phyloP scores from a whole-genome alignment of 495 filamentous ascomycete species.

The Amniculicola lignicola region DNA sequence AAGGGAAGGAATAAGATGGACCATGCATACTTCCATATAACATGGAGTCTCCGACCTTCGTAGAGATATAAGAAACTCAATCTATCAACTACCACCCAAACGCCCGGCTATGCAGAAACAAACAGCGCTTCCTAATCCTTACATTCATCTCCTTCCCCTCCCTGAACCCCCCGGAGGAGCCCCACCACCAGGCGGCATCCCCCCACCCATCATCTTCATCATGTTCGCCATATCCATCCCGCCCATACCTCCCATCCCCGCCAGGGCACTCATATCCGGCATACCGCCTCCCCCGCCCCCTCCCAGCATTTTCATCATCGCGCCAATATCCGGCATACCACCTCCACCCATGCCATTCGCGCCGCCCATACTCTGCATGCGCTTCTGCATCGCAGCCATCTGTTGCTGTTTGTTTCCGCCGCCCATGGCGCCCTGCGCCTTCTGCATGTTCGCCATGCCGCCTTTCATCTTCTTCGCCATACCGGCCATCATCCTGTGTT shows the following conservation, averaged over 20 bases:
- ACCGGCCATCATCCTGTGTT: constrained; percentile 97
- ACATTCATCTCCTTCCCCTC: no score
- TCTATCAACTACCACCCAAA: no score
- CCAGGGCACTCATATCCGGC: constrained; percentile 59
- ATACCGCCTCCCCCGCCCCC: constrained; percentile 49
- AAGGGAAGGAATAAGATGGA: no score
- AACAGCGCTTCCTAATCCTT: no score
- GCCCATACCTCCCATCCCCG: constrained; percentile 38
- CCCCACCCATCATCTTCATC: constrained; percentile 42
- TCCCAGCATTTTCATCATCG: constrained; percentile 83
- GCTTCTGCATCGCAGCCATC: constrained; percentile 96
- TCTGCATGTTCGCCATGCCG: constrained; percentile 94
- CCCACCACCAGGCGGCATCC: constrained; percentile 24
- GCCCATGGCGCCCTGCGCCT: constrained; percentile 83
- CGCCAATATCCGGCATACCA: constrained; percentile 65
- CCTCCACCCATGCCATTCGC: constrained; percentile 52
- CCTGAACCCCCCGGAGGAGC: constrained; percentile 22
- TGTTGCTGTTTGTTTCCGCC: constrained; percentile 87
- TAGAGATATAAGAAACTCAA: no score
- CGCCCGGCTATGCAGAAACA: no score
- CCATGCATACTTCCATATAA: no score
- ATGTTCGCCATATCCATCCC: constrained; percentile 36
- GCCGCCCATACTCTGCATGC: constrained; percentile 87
- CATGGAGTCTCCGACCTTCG: no score
- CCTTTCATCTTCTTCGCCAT: constrained; percentile 99